Base-by-base conservation (phyloP, 202 grass and related monocot species). In the Digitaria exilis region DNA sequence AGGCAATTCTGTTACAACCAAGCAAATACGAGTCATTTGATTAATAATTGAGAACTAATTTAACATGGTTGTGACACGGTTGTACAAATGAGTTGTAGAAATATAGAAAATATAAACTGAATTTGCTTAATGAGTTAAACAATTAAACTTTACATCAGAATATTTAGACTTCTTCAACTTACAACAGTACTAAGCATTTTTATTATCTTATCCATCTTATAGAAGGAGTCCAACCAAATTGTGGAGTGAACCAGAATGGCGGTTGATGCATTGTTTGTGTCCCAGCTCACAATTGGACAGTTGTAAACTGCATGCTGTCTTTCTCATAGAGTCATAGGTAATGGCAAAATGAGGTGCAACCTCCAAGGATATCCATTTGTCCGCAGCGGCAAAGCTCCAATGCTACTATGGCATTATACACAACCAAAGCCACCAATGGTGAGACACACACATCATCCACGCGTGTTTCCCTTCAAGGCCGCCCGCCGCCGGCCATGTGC, bases 341-440 rank as follows among this genome's bases (percentile, higher is more conserved):
- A 52, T 19, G 57, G 55, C 49, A 31, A 25, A 35, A 59, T 6
- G 16, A 52, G 79, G 66, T 51, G 88, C 67, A 32, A 42, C 78
- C 59, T 78, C 79, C 88, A 82, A 90, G 82, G 88, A 68, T 30
- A 74, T 25, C 74, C 88, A 86, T 83, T 86, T 90, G 88, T 78
- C 83, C 66, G 43, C 5, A 22, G 14, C 46, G 19, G 48, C 24
- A 16, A 65, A 66, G 52, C 16, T 67, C 49, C 72, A 25, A 41
- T 7, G 15, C 15, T 37, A 52, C 37, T 39, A 39, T 39, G 37
- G 37, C 37, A 0, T 25, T 34, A 41, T 13, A 58, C 14, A 63
- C 29, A 62, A 61, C 14, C 81, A 49, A 56, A 81, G 18, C 30
- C 43, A 16, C 46, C 87, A 85, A 64, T 70, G 34, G 82, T 19